phyloP scores from a whole-genome alignment of 2,329 filamentous ascomycete species.

The Dryadomyces quercivorus region DNA sequence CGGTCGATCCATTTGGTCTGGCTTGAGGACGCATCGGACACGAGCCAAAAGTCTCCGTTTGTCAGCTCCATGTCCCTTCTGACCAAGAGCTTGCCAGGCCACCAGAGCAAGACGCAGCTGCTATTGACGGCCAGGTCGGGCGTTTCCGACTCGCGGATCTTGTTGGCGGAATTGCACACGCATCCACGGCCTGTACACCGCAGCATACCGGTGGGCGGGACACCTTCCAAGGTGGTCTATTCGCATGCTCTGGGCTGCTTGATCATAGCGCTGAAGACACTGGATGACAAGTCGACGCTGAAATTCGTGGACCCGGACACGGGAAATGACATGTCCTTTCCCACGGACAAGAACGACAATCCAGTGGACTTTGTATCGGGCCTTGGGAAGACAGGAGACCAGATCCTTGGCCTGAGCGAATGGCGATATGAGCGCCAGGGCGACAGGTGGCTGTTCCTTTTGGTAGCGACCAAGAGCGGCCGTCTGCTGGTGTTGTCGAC shows the following conservation, averaged over 20 bases:
- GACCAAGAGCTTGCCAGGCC: constrained; percentile 24
- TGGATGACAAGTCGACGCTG: constrained; percentile 32
- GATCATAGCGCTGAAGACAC: constrained; percentile 34
- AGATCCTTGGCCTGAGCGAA: constrained; percentile 47
- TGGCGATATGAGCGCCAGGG: constrained; percentile 48
- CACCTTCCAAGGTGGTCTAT: constrained; percentile 40
- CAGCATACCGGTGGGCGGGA: constrained; percentile 32
- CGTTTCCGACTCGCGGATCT: constrained; percentile 30
- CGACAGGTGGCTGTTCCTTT: constrained; percentile 49
- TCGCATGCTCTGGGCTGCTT: constrained; percentile 39
- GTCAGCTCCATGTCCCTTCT: constrained; percentile 36
- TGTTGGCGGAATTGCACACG: constrained; percentile 39
- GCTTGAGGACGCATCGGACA: constrained; percentile 36
- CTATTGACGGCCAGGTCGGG: constrained; percentile 26
- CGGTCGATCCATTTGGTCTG: constrained; percentile 33
- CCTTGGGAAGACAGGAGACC: constrained; percentile 44
- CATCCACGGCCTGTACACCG: constrained; percentile 35
- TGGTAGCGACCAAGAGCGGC: constrained; percentile 44
- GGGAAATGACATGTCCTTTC: constrained; percentile 36
- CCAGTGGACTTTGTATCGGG: constrained; percentile 37
- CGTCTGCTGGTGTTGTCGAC: constrained; percentile 44
- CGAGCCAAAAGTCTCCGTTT: constrained; percentile 30
- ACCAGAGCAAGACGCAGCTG: constrained; percentile 27
- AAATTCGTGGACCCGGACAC: constrained; percentile 45
- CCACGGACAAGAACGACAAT: constrained; percentile 28